Evolutionary conservation across 306 rosid genomes (phyloP).

Genomic region (Betula pendula): DNA sequence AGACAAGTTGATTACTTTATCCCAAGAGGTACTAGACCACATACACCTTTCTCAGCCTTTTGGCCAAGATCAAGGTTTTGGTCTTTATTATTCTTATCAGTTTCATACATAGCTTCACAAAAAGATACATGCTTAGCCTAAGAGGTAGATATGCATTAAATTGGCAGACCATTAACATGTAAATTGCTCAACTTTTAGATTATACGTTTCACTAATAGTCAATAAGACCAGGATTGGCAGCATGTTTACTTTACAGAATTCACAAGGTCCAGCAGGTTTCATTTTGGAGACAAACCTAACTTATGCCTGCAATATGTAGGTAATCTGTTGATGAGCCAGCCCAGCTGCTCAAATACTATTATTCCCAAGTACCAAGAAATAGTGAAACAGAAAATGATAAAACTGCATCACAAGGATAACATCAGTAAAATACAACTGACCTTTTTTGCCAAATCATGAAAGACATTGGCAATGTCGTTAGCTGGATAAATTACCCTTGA

Average conservation of each 20-base stretch:
- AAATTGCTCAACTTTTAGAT: background rate
- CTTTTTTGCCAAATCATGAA: slow-evolving; percentile 80
- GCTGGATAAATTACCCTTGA: slow-evolving; percentile 71
- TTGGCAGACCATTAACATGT: background rate
- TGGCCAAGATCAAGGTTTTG: background rate
- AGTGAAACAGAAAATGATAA: background rate
- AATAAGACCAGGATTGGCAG: background rate
- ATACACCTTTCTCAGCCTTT: background rate
- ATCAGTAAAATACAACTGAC: slow-evolving; percentile 31
- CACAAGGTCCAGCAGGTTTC: background rate
- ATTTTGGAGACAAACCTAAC: background rate
- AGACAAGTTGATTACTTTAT: background rate
- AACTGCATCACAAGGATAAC: background rate
- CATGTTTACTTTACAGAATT: background rate
- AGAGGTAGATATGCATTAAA: background rate
- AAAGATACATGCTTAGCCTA: background rate
- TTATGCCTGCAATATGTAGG: background rate
- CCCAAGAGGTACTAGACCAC: background rate
- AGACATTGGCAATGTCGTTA: slow-evolving; percentile 66
- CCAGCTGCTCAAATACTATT: background rate
- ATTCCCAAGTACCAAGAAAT: background rate
- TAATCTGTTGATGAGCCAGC: background rate
- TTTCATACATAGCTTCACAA: background rate
- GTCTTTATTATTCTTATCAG: background rate
- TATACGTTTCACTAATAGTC: background rate